Conservation (phyloP, 805 yeast species). For the Metschnikowia cubensis region DNA sequence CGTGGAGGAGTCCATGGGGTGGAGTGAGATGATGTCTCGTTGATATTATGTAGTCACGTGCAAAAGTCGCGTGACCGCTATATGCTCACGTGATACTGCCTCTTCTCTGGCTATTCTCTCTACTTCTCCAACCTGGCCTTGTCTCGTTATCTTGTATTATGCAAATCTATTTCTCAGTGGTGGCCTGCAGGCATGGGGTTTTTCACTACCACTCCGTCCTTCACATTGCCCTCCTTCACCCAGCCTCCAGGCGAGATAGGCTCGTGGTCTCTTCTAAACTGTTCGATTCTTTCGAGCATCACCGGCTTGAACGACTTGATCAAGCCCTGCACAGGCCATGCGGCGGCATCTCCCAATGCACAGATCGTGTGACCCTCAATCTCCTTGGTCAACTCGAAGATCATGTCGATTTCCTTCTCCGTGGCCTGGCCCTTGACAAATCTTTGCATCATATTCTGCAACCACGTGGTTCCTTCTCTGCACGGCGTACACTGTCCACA, state of each 20-base stretch:
- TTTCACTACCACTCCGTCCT: constrained; percentile 62
- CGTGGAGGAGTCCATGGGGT: background rate
- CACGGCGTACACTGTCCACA: constrained; percentile 96
- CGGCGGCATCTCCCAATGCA: constrained; percentile 90
- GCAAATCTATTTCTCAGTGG: constrained; percentile 16
- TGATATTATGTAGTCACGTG: background rate
- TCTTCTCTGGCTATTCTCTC: no score
- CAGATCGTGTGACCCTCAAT: constrained; percentile 91
- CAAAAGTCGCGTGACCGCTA: background rate
- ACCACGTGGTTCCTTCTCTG: constrained; percentile 90
- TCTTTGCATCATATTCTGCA: constrained; percentile 79
- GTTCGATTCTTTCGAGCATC: constrained; percentile 68
- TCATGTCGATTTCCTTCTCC: constrained; percentile 78
- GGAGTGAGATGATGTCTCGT: no score
- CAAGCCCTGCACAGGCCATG: constrained; percentile 91
- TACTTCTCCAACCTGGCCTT: background rate
- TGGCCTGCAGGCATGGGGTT: constrained; percentile 50
- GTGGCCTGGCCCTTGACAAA: constrained; percentile 75
- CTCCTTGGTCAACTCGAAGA: constrained; percentile 78
- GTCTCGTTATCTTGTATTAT: constrained; percentile 1
- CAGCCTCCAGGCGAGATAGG: constrained; percentile 71
- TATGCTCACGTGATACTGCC: background rate
- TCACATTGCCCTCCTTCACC: constrained; percentile 56
- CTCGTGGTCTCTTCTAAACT: constrained; percentile 51
- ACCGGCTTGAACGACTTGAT: constrained; percentile 81